A percentile compares a stretch with the other conserved stretches of the same genome.
Evolutionary conservation across 306 rosid genomes (phyloP).

Genomic region (Psophocarpus tetragonolobus): DNA sequence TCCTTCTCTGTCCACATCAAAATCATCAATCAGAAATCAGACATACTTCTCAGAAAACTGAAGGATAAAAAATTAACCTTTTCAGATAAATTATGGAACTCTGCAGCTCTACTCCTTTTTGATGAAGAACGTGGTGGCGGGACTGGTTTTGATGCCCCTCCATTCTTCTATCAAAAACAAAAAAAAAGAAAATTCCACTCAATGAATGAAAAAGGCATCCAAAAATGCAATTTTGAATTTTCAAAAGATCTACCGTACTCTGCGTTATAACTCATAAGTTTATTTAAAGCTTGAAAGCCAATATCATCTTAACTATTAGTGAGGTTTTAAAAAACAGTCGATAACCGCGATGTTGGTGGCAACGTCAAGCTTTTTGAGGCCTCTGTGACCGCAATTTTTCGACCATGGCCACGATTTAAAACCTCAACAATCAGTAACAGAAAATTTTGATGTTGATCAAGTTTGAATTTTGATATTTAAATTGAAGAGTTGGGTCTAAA

Average conservation of each 20-base stretch:
- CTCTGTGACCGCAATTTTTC: neutral
- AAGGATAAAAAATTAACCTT: slow-evolving; percentile 55
- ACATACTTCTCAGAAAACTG: neutral
- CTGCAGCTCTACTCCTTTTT: slow-evolving; percentile 90
- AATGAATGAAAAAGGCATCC: neutral
- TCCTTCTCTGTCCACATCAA: slow-evolving; percentile 74
- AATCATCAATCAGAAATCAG: slow-evolving; percentile 29
- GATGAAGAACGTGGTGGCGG: slow-evolving; percentile 62
- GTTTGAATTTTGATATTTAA: slow-evolving; percentile 14
- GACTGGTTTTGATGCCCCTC: slow-evolving; percentile 49
- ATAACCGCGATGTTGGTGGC: neutral
- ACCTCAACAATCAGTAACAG: neutral
- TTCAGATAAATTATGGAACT: slow-evolving; percentile 93
- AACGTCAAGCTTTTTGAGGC: neutral
- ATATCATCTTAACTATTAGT: neutral
- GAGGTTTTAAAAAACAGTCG: neutral
- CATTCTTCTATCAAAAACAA: slow-evolving; percentile 45
- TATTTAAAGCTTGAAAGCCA: neutral
- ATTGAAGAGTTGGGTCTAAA: neutral
- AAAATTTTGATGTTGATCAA: neutral
- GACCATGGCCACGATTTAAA: neutral
- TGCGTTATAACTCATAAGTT: neutral
- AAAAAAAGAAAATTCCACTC: slow-evolving; percentile 13
- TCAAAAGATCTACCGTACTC: slow-evolving; percentile 17
- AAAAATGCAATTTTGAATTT: slow-evolving; percentile 27